A percentile compares a stretch with the other conserved stretches of the same genome.
Conservation (phyloP, 1,284 basidiomycete genomes). For the Sanghuangporus baumii region DNA sequence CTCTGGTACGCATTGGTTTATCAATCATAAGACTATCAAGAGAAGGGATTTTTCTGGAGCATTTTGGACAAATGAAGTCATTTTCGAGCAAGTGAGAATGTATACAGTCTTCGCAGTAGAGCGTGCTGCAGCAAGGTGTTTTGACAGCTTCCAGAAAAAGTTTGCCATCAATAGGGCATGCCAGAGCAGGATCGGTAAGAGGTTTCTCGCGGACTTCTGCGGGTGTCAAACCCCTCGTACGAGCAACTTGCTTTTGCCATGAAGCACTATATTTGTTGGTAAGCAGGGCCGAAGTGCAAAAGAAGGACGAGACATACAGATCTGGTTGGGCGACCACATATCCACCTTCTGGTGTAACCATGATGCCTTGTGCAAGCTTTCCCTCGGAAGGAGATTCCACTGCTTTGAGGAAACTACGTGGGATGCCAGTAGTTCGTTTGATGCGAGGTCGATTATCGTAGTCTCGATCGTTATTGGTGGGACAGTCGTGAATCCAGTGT, state of each 20-base stretch:
- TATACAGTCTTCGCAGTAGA: constrained; percentile 96
- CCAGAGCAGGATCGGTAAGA: constrained; percentile 73
- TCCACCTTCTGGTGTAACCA: constrained; percentile 95
- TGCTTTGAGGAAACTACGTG: constrained; percentile 94
- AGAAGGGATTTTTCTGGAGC: constrained; percentile 78
- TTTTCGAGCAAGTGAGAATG: constrained; percentile 86
- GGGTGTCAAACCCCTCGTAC: constrained; percentile 73
- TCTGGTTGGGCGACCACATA: constrained; percentile 95
- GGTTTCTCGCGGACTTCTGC: constrained; percentile 81
- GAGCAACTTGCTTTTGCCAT: constrained; percentile 88
- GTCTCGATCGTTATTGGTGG: constrained; percentile 93
- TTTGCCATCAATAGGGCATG: constrained; percentile 86
- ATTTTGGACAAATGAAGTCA: constrained; percentile 88
- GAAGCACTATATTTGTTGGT: constrained; percentile 50
- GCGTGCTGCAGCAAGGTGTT: constrained; percentile 84
- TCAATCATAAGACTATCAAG: constrained; percentile 81
- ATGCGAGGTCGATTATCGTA: constrained; percentile 93
- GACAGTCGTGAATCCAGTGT: constrained; percentile 99
- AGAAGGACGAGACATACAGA: constrained; percentile 49
- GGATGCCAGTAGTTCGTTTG: constrained; percentile 97
- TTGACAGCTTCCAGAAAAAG: constrained; percentile 86
- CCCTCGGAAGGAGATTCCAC: constrained; percentile 82
- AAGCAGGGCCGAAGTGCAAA: constrained; percentile 3
- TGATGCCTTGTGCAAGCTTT: constrained; percentile 77
- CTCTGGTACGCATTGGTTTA: constrained; percentile 70